phyloP scores from a whole-genome alignment of 148 eudicot genomes.

The Vaccinium macrocarpon region DNA sequence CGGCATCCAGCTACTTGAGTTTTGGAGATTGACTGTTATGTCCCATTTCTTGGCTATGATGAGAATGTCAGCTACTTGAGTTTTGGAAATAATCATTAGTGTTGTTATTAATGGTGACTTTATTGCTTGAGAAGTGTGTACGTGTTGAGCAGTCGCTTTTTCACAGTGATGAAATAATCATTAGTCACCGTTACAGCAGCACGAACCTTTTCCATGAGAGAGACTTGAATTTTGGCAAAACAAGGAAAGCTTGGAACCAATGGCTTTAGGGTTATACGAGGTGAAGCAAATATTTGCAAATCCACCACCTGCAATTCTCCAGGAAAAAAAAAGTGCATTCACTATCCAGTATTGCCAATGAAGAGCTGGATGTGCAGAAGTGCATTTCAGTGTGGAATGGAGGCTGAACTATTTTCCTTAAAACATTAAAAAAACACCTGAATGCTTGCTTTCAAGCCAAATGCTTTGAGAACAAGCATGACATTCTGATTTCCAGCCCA shows the following conservation, averaged over 20 bases:
- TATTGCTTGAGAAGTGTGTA: too few relatives aligned
- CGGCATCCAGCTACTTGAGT: background rate
- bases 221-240: constrained; percentile 77
- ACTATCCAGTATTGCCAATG: background rate
- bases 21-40: background rate
- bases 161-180: too few relatives aligned
- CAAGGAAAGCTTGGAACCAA: constrained; percentile 95
- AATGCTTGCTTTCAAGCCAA: constrained; percentile 78
- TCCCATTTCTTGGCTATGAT: background rate
- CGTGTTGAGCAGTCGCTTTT: too few relatives aligned
- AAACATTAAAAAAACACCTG: constrained; percentile 45
- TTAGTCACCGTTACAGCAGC: background rate
- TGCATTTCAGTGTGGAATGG: background rate
- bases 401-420: background rate
- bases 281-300: constrained; percentile 83
- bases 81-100: too few relatives aligned
- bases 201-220: constrained; percentile 93
- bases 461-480: constrained; percentile 58
- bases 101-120: too few relatives aligned
- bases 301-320: constrained; percentile 63
- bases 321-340: background rate
- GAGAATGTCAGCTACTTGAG: background rate
- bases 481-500: constrained; percentile 92
- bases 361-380: background rate
- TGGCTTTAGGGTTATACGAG: constrained; percentile 85